Evolutionary conservation across 768 basidiomycete species (phyloP).

Genomic region (Mycena vitilis): DNA sequence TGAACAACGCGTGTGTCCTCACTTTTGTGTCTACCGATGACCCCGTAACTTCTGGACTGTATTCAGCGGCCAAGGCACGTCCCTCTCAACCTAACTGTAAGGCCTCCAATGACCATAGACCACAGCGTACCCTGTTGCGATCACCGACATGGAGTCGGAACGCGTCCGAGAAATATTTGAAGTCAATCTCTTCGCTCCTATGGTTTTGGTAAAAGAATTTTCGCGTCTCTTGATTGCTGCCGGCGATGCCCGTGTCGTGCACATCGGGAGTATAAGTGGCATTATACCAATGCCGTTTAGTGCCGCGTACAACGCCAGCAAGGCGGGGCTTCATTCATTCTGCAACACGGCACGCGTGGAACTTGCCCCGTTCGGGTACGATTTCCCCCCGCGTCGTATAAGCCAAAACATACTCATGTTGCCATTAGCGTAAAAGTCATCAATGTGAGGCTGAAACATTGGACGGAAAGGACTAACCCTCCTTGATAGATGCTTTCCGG

Average conservation of each 20-base stretch:
- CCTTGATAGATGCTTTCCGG: no score
- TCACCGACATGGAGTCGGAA: no score
- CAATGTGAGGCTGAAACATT: neutral
- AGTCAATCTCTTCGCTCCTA: slow-evolving; percentile 5
- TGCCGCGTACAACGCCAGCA: slow-evolving; percentile 42
- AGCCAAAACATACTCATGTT: no score
- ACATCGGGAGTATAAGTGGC: slow-evolving; percentile 40
- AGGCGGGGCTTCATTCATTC: slow-evolving; percentile 44
- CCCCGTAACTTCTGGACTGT: no score
- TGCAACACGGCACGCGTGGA: slow-evolving; percentile 45
- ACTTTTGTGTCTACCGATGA: no score
- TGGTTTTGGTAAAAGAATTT: slow-evolving; percentile 3
- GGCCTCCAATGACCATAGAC: no score
- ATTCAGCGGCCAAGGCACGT: no score
- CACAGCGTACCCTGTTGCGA: no score
- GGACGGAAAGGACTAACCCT: no score
- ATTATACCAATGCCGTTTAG: slow-evolving; percentile 43
- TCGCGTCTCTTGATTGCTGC: neutral
- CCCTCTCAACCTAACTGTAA: no score
- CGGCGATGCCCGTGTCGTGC: slow-evolving; percentile 39
- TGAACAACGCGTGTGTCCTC: slow-evolving; percentile 15
- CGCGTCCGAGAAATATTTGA: neutral
- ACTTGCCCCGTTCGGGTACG: slow-evolving; percentile 43
- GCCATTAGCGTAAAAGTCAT: neutral
- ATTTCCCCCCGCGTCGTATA: neutral